Evolutionary conservation across 164 flowering plant species (phyloP).

Genomic region (Macadamia tetraphylla): DNA sequence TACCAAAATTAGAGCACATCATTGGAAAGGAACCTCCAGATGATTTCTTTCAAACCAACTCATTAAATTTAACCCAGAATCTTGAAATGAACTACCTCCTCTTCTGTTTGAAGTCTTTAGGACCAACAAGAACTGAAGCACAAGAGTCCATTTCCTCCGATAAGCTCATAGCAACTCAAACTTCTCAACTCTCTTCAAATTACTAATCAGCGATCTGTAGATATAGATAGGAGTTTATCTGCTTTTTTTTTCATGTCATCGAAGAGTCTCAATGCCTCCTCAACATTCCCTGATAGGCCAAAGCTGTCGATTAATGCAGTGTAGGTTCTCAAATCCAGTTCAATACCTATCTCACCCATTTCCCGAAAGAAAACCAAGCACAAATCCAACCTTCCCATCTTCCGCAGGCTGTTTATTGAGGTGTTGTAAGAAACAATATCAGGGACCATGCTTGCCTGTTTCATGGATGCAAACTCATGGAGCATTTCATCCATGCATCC

Average conservation of each 20-base stretch:
- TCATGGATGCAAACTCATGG: constrained; percentile 52
- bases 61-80: no score
- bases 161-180: constrained; percentile 42
- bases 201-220: constrained; percentile 51
- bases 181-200: constrained; percentile 60
- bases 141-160: constrained; percentile 56
- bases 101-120: constrained; percentile 52
- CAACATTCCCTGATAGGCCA: constrained; percentile 67
- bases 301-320: constrained; percentile 73
- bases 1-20: no score
- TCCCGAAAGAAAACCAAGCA: constrained; percentile 43
- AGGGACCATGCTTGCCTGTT: constrained; percentile 41
- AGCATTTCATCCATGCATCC: constrained; percentile 71
- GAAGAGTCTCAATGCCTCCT: constrained; percentile 55
- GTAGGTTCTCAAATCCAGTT: constrained; percentile 82
- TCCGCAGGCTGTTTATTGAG: constrained; percentile 53
- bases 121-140: constrained; percentile 41
- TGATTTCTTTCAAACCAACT: no score
- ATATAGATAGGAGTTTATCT: constrained; percentile 48
- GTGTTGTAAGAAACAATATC: constrained; percentile 76
- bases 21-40: no score
- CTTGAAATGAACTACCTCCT: constrained; percentile 14
- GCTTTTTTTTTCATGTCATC: constrained; percentile 57
- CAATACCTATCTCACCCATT: constrained; percentile 51
- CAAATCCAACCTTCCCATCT: constrained; percentile 61